Conservation (phyloP, 2,329 filamentous ascomycete species). For the Colletotrichum spaethianum region DNA sequence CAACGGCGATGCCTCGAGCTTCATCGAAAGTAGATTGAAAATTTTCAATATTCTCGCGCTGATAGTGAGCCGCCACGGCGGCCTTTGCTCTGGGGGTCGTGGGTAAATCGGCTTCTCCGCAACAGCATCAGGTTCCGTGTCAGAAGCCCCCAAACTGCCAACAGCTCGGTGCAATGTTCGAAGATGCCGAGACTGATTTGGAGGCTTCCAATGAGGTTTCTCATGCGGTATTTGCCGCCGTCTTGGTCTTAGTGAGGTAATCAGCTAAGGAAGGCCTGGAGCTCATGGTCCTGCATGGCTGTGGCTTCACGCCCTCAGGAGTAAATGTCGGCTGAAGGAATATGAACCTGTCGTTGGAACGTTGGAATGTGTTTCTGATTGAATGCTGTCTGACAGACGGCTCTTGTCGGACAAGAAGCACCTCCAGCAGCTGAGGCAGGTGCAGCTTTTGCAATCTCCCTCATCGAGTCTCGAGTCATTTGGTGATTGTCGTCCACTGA, state of each 20-base stretch:
- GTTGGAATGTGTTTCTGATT: background rate
- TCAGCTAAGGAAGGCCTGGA: constrained; percentile 2
- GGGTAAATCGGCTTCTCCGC: background rate
- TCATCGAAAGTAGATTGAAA: constrained; percentile 44
- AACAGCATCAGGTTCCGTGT: background rate
- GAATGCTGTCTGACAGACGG: background rate
- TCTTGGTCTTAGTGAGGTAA: constrained; percentile 16
- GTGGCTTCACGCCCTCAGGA: background rate
- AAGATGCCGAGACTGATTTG: constrained; percentile 17
- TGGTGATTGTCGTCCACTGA: background rate
- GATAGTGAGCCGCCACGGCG: constrained; percentile 6
- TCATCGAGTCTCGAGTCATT: background rate
- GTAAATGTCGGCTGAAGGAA: background rate
- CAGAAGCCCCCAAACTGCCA: background rate
- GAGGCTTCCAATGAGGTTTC: constrained; percentile 22
- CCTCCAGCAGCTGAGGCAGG: background rate
- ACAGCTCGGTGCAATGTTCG: constrained; percentile 22
- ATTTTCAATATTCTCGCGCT: constrained; percentile 27
- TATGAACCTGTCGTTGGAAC: background rate
- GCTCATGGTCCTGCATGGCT: background rate
- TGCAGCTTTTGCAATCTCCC: background rate
- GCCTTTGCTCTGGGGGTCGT: constrained; percentile 27
- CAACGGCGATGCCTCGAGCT: constrained; percentile 33
- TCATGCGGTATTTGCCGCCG: background rate
- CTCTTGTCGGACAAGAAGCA: background rate